Evolutionary conservation across 352 stramenopile genomes (phyloP), one percentile per base, ranked within the genome.

Genomic region (Globisporangium orthogonon): DNA sequence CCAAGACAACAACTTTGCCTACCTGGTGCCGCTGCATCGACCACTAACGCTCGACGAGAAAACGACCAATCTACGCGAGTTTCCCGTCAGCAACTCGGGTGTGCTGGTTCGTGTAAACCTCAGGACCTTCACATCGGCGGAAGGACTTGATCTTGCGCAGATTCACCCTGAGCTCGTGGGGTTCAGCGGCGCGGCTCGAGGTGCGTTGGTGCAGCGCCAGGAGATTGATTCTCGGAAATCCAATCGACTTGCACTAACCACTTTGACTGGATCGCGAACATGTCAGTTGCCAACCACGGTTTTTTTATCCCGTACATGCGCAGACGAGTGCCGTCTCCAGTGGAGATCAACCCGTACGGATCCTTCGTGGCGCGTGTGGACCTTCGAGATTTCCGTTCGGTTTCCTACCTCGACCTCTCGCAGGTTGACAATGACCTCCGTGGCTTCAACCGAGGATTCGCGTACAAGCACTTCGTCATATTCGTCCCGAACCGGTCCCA

Each of bases 271-370:
- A 5, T 43, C 37, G 6, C 23, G 23, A 23, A 23, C 23, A 1
- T 23, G 0, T 23, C 37, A 89, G 80, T 93, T 6, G 76, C 70
- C 6, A 65, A 89, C 61, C 86, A 74, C 47, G 77, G 71, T 3
- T 93, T 87, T 62, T 83, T 93, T n/a, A 60, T 93, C 17, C 83
- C 83, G 10, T 88, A 73, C 58, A 86, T 87, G 74, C 65, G 69
- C 13, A 61, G 81, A 10, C 69, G 68, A 7, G 56, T 81, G 29
- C 55, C 74, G 0, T 60, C 65, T 2, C 69, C 70, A 0, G 18
- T 59, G 0, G 67, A 76, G 45, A 18, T 83, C 30, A 83, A 83
- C 4, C 67, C 78, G 41, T 93, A 87, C 60, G 86, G 78, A 18
- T 80, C 78, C 0, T 29, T 89, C 17, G 52, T 93, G 1, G 78